phyloP scores from a whole-genome alignment of 441 rosid genomes.

The Bocquillonia castaneifolia region DNA sequence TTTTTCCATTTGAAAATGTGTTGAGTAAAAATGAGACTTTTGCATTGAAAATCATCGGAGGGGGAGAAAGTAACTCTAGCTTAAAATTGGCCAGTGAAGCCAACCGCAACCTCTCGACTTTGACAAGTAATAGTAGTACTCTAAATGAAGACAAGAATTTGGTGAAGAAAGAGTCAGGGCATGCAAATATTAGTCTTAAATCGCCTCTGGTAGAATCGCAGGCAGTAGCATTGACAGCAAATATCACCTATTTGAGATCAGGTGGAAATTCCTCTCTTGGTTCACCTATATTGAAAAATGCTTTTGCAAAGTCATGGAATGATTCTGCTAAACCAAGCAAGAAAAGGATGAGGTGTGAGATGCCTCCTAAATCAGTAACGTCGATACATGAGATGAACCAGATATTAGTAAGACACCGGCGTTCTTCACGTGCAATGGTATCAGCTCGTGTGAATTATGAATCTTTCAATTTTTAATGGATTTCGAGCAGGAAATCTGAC shows the following conservation, averaged over 20 bases:
- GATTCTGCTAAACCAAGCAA: constrained; percentile 32
- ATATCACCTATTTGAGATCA: constrained; percentile 22
- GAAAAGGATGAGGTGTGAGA: constrained; percentile 56
- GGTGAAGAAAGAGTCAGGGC: constrained; percentile 22
- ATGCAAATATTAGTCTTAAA: constrained; percentile 17
- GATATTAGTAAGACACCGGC: constrained; percentile 42
- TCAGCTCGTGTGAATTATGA: not conserved
- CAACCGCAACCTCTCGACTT: no score
- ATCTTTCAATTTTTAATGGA: constrained; percentile 15
- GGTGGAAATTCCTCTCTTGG: constrained; percentile 29
- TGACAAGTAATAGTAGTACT: constrained; percentile 18
- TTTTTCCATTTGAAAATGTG: no score
- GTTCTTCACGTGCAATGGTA: constrained; percentile 78
- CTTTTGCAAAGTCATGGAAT: constrained; percentile 25
- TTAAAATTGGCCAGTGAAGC: constrained; percentile 27
- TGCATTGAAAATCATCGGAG: constrained; percentile 28
- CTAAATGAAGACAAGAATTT: constrained; percentile 23
- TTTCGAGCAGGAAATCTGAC: constrained; percentile 15
- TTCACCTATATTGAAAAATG: constrained; percentile 22
- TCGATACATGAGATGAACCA: constrained; percentile 61
- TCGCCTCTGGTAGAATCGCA: constrained; percentile 18
- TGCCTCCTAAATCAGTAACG: constrained; percentile 81
- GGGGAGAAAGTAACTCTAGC: constrained; percentile 28
- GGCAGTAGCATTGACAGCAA: constrained; percentile 14
- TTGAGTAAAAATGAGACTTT: constrained; percentile 22